Evolutionary conservation across 805 yeast genomes (phyloP).

Genomic region (Tetrapisispora pingtungensis): DNA sequence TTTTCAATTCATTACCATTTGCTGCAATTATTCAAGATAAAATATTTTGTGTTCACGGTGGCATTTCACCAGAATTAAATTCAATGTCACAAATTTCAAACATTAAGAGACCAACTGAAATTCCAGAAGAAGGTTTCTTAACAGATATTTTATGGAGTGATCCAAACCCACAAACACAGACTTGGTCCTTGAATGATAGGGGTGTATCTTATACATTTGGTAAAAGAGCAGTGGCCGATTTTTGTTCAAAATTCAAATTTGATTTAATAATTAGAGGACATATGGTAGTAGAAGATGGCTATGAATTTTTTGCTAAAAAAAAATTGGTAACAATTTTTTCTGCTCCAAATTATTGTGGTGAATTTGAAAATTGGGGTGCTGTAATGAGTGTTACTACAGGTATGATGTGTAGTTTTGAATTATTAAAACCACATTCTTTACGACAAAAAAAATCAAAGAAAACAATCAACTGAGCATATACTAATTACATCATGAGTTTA

Average conservation of each 20-base stretch:
- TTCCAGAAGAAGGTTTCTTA: constrained; percentile 67
- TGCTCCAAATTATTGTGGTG: constrained; percentile 82
- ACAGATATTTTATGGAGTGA: constrained; percentile 80
- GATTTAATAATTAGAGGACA: constrained; percentile 75
- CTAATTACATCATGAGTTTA: background rate
- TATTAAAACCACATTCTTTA: constrained; percentile 42
- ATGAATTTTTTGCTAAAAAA: constrained; percentile 67
- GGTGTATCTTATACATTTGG: constrained; percentile 77
- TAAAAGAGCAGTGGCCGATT: constrained; percentile 54
- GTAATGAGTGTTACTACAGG: constrained; percentile 63
- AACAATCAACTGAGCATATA: background rate
- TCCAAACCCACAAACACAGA: constrained; percentile 46
- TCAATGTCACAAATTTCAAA: constrained; percentile 54
- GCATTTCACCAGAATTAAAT: constrained; percentile 61
- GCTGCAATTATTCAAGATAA: constrained; percentile 93
- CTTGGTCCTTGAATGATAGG: constrained; percentile 72
- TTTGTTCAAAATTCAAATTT: constrained; percentile 54
- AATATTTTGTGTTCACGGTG: constrained; percentile 85
- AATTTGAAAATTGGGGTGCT: constrained; percentile 71
- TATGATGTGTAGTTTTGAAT: constrained; percentile 61
- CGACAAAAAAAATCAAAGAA: constrained; percentile 1
- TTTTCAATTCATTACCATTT: constrained; percentile 88
- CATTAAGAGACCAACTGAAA: constrained; percentile 71
- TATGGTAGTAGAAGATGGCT: constrained; percentile 86
- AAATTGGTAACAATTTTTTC: constrained; percentile 68